phyloP scores from a whole-genome alignment of 495 filamentous ascomycete species.

The Trichocladium antarcticum region DNA sequence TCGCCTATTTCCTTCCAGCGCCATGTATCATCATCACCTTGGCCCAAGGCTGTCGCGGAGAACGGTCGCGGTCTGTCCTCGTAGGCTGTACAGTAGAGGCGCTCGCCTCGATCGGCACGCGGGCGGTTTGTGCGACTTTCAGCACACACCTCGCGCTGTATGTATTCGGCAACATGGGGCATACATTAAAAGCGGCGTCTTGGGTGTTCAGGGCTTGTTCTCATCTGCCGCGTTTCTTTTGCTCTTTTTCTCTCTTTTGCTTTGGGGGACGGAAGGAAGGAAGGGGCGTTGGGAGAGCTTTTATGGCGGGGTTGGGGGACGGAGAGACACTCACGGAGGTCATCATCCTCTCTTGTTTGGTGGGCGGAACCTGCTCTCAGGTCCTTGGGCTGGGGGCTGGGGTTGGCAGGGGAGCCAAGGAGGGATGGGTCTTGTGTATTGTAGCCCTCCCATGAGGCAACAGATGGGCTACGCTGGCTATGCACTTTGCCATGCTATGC shows the following conservation, averaged over 20 bases:
- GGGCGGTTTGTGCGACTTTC: not conserved
- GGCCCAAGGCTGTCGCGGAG: too few relatives aligned
- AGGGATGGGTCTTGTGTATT: not conserved
- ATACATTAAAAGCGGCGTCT: slow-evolving; percentile 24
- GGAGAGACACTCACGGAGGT: too few relatives aligned
- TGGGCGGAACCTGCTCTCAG: too few relatives aligned
- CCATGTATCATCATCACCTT: too few relatives aligned
- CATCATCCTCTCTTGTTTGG: too few relatives aligned
- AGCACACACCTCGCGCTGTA: slow-evolving; percentile 1
- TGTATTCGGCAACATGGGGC: slow-evolving; percentile 20
- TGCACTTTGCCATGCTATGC: not conserved
- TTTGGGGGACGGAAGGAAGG: not conserved
- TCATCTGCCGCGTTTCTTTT: not conserved
- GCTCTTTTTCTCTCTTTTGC: not conserved
- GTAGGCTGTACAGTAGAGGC: not conserved
- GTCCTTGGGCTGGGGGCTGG: not conserved
- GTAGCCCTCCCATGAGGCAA: not conserved
- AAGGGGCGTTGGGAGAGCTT: not conserved
- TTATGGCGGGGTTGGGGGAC: not conserved
- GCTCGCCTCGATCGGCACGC: not conserved
- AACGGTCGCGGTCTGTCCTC: too few relatives aligned
- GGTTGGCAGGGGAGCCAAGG: not conserved
- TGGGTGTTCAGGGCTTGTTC: not conserved
- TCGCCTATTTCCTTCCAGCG: too few relatives aligned
- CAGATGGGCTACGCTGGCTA: slow-evolving; percentile 1